Evolutionary conservation across 805 yeast species (phyloP).

Genomic region (Yarrowia hollandica): DNA sequence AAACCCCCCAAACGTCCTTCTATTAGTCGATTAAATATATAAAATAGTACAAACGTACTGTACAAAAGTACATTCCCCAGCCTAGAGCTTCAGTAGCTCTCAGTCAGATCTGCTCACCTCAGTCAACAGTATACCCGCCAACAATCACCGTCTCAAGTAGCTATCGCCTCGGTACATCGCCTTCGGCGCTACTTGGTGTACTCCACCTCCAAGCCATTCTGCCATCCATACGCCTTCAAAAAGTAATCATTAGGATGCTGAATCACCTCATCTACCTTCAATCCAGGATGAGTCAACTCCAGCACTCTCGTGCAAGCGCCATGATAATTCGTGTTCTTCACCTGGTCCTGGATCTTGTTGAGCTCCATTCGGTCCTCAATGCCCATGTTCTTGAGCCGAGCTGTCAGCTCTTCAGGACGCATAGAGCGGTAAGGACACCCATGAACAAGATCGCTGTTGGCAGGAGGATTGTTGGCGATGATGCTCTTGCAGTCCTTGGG

Average conservation of each 20-base stretch:
- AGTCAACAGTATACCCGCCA: too few species aligned
- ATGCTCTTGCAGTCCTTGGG: conserved; percentile 86
- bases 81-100: too few species aligned
- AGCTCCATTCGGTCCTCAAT: conserved; percentile 57
- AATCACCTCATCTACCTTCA: conserved; percentile 52
- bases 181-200: conserved; percentile 14
- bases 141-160: too few species aligned
- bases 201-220: not conserved
- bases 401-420: conserved; percentile 59
- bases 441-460: conserved; percentile 64
- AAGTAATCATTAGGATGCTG: conserved; percentile 88
- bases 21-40: too few species aligned
- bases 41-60: too few species aligned
- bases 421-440: conserved; percentile 93
- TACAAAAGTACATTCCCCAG: too few species aligned
- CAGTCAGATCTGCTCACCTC: too few species aligned
- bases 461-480: conserved; percentile 61
- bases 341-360: conserved; percentile 64
- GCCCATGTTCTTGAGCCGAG: conserved; percentile 62
- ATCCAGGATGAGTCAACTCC: conserved; percentile 58
- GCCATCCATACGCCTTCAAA: conserved; percentile 48
- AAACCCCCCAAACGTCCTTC: too few species aligned
- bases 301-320: conserved; percentile 88
- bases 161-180: too few species aligned
- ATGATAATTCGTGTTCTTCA: conserved; percentile 69